Conservation (phyloP, 2,329 filamentous ascomycete genomes). For the Lizonia empirigonia region DNA sequence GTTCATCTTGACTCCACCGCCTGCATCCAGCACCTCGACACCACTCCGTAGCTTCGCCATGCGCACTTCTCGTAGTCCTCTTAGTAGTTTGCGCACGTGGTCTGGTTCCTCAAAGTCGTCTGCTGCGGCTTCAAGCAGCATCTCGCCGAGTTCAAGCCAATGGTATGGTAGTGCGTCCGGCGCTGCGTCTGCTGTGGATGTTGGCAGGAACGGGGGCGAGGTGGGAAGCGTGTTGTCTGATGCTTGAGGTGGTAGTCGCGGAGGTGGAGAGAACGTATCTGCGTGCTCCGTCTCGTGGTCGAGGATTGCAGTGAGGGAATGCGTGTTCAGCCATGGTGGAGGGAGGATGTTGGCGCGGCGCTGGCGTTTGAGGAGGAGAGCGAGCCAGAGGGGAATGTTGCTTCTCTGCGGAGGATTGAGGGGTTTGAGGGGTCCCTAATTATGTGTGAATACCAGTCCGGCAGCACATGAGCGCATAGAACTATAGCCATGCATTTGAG, state of each 20-base stretch:
- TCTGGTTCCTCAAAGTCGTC: conserved; percentile 81
- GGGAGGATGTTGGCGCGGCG: conserved; percentile 90
- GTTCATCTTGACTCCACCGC: conserved; percentile 72
- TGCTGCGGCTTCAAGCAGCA: conserved; percentile 80
- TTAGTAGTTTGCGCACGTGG: conserved; percentile 73
- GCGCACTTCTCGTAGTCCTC: conserved; percentile 84
- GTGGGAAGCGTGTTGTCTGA: conserved; percentile 46
- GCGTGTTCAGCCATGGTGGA: conserved; percentile 83
- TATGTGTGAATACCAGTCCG: conserved; percentile 17
- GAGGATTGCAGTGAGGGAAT: conserved; percentile 77
- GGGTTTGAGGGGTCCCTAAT: conserved; percentile 75
- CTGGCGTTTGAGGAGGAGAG: conserved; percentile 91
- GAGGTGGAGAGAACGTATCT: conserved; percentile 75
- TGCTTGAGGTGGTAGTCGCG: conserved; percentile 68
- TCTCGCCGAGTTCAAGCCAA: conserved; percentile 90
- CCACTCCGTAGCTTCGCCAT: conserved; percentile 86
- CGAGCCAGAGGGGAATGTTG: conserved; percentile 88
- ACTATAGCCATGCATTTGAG: background rate
- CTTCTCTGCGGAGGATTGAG: conserved; percentile 82
- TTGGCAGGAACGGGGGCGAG: conserved; percentile 75
- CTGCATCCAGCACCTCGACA: conserved; percentile 72
- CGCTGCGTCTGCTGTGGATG: conserved; percentile 72
- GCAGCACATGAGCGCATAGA: background rate
- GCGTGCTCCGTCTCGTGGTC: conserved; percentile 77
- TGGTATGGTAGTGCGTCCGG: conserved; percentile 83